Conservation (phyloP, 2,329 filamentous ascomycete genomes). For the Fusarium foetens region DNA sequence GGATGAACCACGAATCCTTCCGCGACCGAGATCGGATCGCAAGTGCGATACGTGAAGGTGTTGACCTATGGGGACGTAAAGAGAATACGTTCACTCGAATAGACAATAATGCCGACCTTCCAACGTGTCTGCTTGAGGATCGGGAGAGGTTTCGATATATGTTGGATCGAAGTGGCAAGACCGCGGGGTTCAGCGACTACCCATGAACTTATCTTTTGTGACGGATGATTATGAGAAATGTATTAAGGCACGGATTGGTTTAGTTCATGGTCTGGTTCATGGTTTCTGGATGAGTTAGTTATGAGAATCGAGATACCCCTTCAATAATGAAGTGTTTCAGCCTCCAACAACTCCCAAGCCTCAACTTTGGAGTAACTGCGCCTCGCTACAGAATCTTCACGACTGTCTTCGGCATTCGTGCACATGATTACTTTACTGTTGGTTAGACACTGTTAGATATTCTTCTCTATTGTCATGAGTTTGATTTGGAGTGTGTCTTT, state of each 20-base stretch:
- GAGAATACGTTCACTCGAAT: slow-evolving; percentile 60
- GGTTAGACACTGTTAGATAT: background rate
- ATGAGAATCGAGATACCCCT: slow-evolving; percentile 7
- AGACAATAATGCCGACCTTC: slow-evolving; percentile 63
- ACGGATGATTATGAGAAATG: background rate
- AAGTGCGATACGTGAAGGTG: slow-evolving; percentile 60
- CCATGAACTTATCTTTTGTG: slow-evolving; percentile 34
- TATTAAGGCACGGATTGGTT: background rate
- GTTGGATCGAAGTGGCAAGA: slow-evolving; percentile 56
- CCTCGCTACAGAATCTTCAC: background rate
- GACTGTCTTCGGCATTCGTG: background rate
- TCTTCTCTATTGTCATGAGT: background rate
- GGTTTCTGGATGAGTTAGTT: background rate
- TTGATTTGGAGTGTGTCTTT: background rate
- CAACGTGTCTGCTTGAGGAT: slow-evolving; percentile 56
- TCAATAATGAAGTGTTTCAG: background rate
- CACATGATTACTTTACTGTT: background rate
- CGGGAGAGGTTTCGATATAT: slow-evolving; percentile 57
- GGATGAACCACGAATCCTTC: slow-evolving; percentile 62
- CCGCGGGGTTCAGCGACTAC: slow-evolving; percentile 61
- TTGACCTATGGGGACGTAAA: slow-evolving; percentile 64
- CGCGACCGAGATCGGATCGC: slow-evolving; percentile 61
- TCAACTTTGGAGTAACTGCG: background rate
- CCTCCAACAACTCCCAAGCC: background rate
- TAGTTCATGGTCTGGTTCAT: background rate